Evolutionary conservation across 345 rosid genomes (phyloP).

Genomic region (Erucastrum elatum): DNA sequence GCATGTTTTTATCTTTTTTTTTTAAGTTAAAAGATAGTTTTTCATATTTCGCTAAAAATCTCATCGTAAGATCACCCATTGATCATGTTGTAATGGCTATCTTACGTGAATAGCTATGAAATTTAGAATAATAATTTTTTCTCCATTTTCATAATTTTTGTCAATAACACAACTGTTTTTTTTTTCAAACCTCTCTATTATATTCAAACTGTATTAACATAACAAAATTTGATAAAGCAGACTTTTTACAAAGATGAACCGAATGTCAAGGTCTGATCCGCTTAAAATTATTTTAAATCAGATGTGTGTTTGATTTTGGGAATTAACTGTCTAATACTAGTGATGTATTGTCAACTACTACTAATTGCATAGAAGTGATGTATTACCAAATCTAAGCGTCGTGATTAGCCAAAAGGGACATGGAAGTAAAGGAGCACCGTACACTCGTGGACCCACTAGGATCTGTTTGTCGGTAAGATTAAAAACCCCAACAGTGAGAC

Average conservation of each 20-base stretch:
- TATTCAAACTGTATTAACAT: neutral
- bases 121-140: neutral
- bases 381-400: conserved; percentile 28
- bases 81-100: too few species aligned
- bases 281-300: too few species aligned
- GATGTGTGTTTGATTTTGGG: neutral
- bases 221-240: neutral
- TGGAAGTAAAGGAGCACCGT: conserved; percentile 34
- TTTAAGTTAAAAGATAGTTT: too few species aligned
- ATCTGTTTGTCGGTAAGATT: conserved; percentile 26
- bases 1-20: too few species aligned
- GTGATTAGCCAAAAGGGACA: conserved; percentile 22
- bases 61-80: too few species aligned
- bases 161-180: neutral
- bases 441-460: conserved; percentile 24
- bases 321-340: conserved; percentile 11
- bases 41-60: too few species aligned
- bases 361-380: conserved; percentile 30
- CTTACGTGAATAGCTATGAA: neutral
- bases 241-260: neutral
- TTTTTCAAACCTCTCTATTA: neutral
- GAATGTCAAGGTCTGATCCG: neutral
- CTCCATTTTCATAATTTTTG: neutral
- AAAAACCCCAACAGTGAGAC: neutral
- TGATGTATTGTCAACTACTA: conserved; percentile 20